Conservation (phyloP, 306 rosid genomes). For the Acacia acuminata region DNA sequence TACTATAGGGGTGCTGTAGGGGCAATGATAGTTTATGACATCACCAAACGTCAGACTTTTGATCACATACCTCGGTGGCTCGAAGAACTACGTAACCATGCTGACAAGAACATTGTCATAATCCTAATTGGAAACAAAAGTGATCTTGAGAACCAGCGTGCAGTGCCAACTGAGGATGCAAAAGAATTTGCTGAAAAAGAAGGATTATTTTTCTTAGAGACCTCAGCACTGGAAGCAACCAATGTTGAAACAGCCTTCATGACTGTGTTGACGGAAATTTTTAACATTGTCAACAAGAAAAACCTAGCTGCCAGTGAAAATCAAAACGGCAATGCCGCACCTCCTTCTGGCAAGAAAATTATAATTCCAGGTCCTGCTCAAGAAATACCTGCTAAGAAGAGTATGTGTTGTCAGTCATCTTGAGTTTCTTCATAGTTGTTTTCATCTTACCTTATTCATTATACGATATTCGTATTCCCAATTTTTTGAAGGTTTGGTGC, state of each 20-base stretch:
- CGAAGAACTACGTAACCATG: slow-evolving; percentile 90
- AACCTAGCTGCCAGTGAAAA: slow-evolving; percentile 65
- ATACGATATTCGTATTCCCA: slow-evolving; percentile 34
- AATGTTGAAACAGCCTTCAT: slow-evolving; percentile 83
- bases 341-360: slow-evolving; percentile 84
- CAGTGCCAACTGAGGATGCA: slow-evolving; percentile 89
- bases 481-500: slow-evolving; percentile 52
- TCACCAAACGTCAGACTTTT: slow-evolving; percentile 82
- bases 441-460: slow-evolving; percentile 36
- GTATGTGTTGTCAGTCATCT: slow-evolving; percentile 68
- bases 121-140: slow-evolving; percentile 87
- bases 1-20: slow-evolving; percentile 97
- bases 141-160: slow-evolving; percentile 89
- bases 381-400: slow-evolving; percentile 74
- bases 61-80: slow-evolving; percentile 98
- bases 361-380: slow-evolving; percentile 91
- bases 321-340: slow-evolving; percentile 69
- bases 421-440: slow-evolving; percentile 26
- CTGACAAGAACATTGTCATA: slow-evolving; percentile 92
- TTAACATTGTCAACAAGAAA: slow-evolving; percentile 84
- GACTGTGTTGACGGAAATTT: slow-evolving; percentile 87
- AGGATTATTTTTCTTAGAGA: slow-evolving; percentile 90
- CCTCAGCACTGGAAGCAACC: slow-evolving; percentile 86
- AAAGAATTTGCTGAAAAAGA: slow-evolving; percentile 93
- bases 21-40: slow-evolving; percentile 93